Conservation (phyloP, 345 rosid species). For the Noccaea bulbosa region DNA sequence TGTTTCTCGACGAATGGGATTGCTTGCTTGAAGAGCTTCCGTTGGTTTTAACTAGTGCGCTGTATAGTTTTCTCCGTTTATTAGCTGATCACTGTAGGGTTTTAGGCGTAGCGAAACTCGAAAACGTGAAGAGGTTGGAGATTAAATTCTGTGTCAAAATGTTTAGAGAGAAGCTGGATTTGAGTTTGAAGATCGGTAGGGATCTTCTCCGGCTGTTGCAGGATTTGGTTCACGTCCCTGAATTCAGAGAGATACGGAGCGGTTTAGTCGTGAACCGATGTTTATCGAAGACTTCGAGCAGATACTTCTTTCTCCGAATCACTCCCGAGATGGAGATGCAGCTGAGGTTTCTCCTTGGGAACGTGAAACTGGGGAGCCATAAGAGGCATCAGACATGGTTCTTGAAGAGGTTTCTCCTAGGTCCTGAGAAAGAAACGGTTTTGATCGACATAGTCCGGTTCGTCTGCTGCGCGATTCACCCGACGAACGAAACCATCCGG, state of each 20-base stretch:
- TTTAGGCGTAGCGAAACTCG: conserved; percentile 41
- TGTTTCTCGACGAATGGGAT: conserved; percentile 56
- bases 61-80: conserved; percentile 68
- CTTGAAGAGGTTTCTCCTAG: conserved; percentile 58
- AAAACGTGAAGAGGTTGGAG: conserved; percentile 58
- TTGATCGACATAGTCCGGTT: conserved; percentile 74
- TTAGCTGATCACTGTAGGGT: conserved; percentile 74
- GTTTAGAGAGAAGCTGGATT: conserved; percentile 66
- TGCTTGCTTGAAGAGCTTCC: conserved; percentile 65
- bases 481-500: conserved; percentile 60
- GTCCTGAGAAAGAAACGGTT: conserved; percentile 63
- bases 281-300: conserved; percentile 62
- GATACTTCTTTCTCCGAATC: conserved; percentile 66
- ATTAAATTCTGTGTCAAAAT: conserved; percentile 71
- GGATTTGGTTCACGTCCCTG: conserved; percentile 75
- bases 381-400: conserved; percentile 81
- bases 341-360: conserved; percentile 68
- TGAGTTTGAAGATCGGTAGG: conserved; percentile 75
- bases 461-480: conserved; percentile 76
- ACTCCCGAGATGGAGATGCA: conserved; percentile 76
- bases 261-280: conserved; percentile 56
- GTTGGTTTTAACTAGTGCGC: conserved; percentile 58
- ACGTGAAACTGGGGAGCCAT: conserved; percentile 77
- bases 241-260: conserved; percentile 64
- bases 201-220: conserved; percentile 74